These are phyloP conservation scores for Phytophthora tubulina DNA, from an alignment of 352 stramenopile genomes.

Conservation along the genomic window DNA sequence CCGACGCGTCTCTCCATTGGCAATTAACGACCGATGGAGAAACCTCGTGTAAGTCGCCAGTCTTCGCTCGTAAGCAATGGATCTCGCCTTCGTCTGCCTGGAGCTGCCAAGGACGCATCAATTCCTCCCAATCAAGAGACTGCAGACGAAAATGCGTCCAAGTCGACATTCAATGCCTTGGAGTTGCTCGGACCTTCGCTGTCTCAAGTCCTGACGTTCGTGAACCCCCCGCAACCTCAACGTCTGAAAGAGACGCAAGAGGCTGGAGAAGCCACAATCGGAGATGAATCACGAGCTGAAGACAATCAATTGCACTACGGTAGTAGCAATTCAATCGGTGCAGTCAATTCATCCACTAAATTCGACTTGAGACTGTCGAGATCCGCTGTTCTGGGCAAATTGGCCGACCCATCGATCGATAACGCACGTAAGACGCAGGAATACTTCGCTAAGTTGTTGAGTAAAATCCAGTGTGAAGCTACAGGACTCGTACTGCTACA, in stretches of 20 bases:
- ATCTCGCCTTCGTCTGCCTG: constrained; percentile 9
- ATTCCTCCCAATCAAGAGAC: neutral
- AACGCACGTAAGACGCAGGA: constrained; percentile 71
- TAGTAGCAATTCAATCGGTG: constrained; percentile 20
- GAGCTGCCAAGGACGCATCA: neutral
- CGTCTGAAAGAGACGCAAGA: constrained; percentile 38
- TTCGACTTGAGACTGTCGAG: constrained; percentile 61
- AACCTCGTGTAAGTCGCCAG: constrained; percentile 7
- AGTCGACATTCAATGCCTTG: constrained; percentile 47
- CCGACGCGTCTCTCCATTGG: constrained; percentile 11
- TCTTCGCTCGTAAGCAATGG: constrained; percentile 4
- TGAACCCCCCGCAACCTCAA: constrained; percentile 47
- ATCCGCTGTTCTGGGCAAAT: constrained; percentile 53
- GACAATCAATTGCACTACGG: constrained; percentile 18
- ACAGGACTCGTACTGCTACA: constrained; percentile 68
- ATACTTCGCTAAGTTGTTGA: constrained; percentile 67
- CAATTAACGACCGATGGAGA: constrained; percentile 17
- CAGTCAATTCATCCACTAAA: constrained; percentile 28
- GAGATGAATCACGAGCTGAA: constrained; percentile 8
- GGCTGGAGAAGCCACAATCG: constrained; percentile 36
- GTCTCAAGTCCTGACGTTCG: constrained; percentile 57
- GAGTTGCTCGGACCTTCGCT: constrained; percentile 62
- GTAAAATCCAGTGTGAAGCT: constrained; percentile 63
- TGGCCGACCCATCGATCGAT: constrained; percentile 51
- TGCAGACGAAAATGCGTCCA: neutral